Conservation (phyloP, 192 early-diverging fungal genomes). For the Gamsiella multidivaricata region DNA sequence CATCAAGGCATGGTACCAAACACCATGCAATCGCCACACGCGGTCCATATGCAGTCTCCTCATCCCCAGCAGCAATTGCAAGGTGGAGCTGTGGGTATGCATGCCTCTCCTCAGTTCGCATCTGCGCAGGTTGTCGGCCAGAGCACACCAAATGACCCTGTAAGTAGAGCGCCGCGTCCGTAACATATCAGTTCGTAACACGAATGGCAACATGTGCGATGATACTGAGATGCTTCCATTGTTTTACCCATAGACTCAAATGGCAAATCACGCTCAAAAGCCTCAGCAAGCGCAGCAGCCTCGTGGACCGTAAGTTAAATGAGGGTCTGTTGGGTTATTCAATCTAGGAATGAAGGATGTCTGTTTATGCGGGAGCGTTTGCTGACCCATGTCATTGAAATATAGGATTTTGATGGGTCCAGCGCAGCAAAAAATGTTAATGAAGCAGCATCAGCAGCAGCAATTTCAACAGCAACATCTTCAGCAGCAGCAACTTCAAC, state of each 20-base stretch:
- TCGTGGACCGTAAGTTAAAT: conserved; percentile 15
- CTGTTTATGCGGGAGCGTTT: no score
- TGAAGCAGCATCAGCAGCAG: conserved; percentile 35
- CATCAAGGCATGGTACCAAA: conserved; percentile 20
- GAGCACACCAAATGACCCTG: conserved; percentile 15
- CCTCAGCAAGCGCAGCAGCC: conserved; percentile 8
- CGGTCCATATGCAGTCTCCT: conserved; percentile 23
- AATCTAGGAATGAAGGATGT: background rate
- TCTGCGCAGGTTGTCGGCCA: conserved; percentile 19
- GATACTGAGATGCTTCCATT: background rate
- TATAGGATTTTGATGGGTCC: no score
- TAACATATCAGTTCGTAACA: no score
- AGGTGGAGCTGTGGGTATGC: conserved; percentile 10
- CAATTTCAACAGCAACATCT: conserved; percentile 17
- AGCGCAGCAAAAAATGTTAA: background rate
- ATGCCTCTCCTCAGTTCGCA: conserved; percentile 39
- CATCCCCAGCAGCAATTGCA: conserved; percentile 28
- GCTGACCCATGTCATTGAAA: no score
- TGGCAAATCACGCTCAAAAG: conserved; percentile 20
- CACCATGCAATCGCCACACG: conserved; percentile 38
- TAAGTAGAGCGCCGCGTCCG: conserved; percentile 15
- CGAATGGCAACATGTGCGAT: no score
- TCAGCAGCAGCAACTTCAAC: conserved; percentile 11
- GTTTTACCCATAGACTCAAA: background rate
- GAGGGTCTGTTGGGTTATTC: background rate